Base-by-base conservation (phyloP, 257 asterid genomes). In the Coffea canephora region DNA sequence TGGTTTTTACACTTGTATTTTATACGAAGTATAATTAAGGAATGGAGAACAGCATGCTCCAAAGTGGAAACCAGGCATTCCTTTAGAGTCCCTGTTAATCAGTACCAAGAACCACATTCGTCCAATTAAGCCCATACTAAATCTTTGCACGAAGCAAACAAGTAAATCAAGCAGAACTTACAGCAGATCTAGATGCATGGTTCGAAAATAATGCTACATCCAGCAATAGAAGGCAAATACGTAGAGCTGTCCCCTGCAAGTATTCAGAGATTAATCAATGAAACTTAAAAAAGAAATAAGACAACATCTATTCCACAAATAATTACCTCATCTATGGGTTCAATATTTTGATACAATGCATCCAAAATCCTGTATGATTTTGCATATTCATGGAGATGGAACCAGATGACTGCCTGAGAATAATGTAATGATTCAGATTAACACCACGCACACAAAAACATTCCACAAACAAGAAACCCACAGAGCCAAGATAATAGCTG, bases 361-460 rank as follows among this genome's bases (percentile, higher is more conserved):
- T 95, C 96, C 92, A 95, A 86, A 82, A 84, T 89, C 21, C 92
- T 83, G 85, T 89, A 91, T 27, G 99, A 85, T 83, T 84, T 91
- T 31, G 89, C 84, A 85, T 93, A 90, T 73, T 95, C 97, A 84
- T 93, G 99, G 83, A 91, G 97, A 88, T 90, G 92, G 86, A 89
- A 95, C 98, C 97, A 93, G 78, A 85, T 82, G 77, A 93, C 95
- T 62, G 99, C 99, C 99, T 95, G 93, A 85, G 87, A 73, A 73
- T 57, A 84, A 82, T 31, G 57, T 16, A 46, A 16, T 10, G 50
- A 46, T 78, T 46, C 76, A 84, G 73, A 21, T 75, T 67, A 50
- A 74, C 77, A 82, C 34, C 78, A 80, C 49, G 69, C 54, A 79
- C 50, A 71, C 23, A 65, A 65, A 78, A 59, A 64, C 46, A 75